Base-by-base conservation (phyloP, 1,284 basidiomycete species). In the Thecaphora frezii region DNA sequence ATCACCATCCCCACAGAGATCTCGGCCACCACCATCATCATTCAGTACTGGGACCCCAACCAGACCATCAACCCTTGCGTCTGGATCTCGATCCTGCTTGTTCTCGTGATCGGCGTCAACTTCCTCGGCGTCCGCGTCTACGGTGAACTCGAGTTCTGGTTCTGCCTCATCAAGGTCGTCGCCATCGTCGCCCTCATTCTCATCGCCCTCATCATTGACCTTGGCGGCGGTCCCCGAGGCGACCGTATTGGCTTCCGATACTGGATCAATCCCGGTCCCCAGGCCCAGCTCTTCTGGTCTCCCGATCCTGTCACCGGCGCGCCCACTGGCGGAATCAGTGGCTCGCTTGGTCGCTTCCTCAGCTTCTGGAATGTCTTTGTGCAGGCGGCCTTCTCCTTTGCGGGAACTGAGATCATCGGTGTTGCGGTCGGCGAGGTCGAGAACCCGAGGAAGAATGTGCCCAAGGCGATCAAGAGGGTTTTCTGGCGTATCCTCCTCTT, bases 381-480 rank as follows among this genome's bases (percentile, higher is more conserved):
- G n/a, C 66, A 79, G 24, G 89, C 90, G 10, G 89, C 89, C 2
- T 93, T 91, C 83, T 88, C 87, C 14, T 91, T 87, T 81, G 88
- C 36, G 85, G 86, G 39, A 41, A 91, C 89, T 18, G 91, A 93
- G 78, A 88, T 92, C 65, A 89, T 93, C 38, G 90, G 89, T 37
- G 86, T 92, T 78, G 83, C 90, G 52, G 89, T 89, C 33, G 80
- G 86, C 26, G 89, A 90, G 69, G 73, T 73, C 3, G 72, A 74
- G 52, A 80, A 80, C 71, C 82, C 82, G 8, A 69, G 79, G 19
- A 57, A 60, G 50, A 76, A 76, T 44, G 65, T 73, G 1, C 65
- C 68, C 38, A 58, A 58, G 47, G 69, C 68, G 21, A 59, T 73
- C 59, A 65, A 66, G 54, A 50, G 55, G 9, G 66, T 71, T 36